A percentile compares a stretch with the other conserved stretches of the same genome.
phyloP scores from a whole-genome alignment of 257 asterid species.

The Ilex aquifolium region DNA sequence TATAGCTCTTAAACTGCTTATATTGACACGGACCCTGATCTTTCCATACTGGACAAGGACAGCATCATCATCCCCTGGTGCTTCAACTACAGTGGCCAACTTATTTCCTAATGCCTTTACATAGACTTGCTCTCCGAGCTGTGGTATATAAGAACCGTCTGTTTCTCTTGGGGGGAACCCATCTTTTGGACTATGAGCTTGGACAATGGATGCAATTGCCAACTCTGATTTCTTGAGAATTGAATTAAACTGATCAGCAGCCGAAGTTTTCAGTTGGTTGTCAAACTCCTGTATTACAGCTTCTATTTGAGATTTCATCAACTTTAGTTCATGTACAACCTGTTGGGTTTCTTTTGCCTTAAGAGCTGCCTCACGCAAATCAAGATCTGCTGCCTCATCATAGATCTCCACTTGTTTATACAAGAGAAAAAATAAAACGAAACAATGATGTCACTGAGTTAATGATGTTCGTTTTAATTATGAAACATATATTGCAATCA shows the following conservation, averaged over 20 bases:
- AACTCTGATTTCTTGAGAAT: constrained; percentile 71
- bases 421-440: not conserved
- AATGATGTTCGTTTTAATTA: too few species aligned
- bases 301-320: constrained; percentile 52
- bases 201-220: constrained; percentile 50
- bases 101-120: constrained; percentile 67
- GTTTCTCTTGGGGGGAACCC: constrained; percentile 29
- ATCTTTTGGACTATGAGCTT: constrained; percentile 46
- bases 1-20: constrained; percentile 37
- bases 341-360: constrained; percentile 62
- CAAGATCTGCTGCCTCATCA: constrained; percentile 70
- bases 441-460: too few species aligned
- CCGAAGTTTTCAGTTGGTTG: constrained; percentile 41
- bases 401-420: constrained; percentile 36
- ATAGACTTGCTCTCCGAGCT: constrained; percentile 61
- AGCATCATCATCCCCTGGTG: constrained; percentile 62
- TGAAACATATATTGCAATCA: too few species aligned
- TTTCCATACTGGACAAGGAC: constrained; percentile 84
- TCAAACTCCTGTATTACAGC: constrained; percentile 57
- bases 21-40: constrained; percentile 51
- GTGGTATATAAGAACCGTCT: constrained; percentile 36
- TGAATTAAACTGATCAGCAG: constrained; percentile 32
- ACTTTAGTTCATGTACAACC: constrained; percentile 44
- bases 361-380: constrained; percentile 70
- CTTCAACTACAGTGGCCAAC: constrained; percentile 79